Evolutionary conservation across 129 eudicot genomes (phyloP).

Genomic region (Oenanthe sinensis): DNA sequence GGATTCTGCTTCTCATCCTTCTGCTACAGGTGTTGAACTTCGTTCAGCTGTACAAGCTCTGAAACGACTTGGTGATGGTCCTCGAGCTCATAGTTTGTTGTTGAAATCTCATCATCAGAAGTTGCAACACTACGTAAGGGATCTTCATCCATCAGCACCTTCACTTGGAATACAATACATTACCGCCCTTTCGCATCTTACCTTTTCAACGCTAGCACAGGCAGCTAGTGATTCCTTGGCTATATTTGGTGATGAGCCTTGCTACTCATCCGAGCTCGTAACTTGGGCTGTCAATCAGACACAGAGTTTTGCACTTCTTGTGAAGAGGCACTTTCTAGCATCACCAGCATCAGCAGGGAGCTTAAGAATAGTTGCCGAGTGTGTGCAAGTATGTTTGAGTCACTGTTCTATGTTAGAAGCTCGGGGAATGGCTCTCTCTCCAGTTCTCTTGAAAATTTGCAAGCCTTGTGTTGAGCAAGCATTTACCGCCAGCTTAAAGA

Average conservation of each 20-base stretch:
- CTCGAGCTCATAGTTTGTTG: conserved; percentile 73
- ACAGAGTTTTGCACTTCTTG: conserved; percentile 43
- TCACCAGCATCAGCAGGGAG: conserved; percentile 77
- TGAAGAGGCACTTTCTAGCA: conserved; percentile 54
- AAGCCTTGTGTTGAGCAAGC: conserved; percentile 79
- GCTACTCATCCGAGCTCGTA: conserved; percentile 77
- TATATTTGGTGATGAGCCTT: conserved; percentile 73
- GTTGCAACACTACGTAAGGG: conserved; percentile 35
- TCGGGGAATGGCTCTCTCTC: conserved; percentile 81
- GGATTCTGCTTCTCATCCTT: conserved; percentile 69
- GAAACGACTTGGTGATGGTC: conserved; percentile 82
- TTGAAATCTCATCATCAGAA: conserved; percentile 64
- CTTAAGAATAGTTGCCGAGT: conserved; percentile 62
- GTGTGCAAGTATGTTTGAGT: conserved; percentile 73
- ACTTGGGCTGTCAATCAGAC: conserved; percentile 81
- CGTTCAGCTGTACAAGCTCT: conserved; percentile 65
- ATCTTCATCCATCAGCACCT: conserved; percentile 45
- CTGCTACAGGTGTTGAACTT: conserved; percentile 58
- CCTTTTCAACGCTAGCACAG: conserved; percentile 82
- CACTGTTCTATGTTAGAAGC: conserved; percentile 75
- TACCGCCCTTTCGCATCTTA: conserved; percentile 68
- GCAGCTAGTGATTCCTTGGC: conserved; percentile 76
- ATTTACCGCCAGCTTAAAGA: conserved; percentile 53
- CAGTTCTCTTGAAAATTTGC: conserved; percentile 60
- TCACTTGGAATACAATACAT: conserved; percentile 52